Evolutionary conservation across 352 stramenopile species (phyloP), one percentile per base, ranked within the genome.

Genomic region (Globisporangium mamillatum): DNA sequence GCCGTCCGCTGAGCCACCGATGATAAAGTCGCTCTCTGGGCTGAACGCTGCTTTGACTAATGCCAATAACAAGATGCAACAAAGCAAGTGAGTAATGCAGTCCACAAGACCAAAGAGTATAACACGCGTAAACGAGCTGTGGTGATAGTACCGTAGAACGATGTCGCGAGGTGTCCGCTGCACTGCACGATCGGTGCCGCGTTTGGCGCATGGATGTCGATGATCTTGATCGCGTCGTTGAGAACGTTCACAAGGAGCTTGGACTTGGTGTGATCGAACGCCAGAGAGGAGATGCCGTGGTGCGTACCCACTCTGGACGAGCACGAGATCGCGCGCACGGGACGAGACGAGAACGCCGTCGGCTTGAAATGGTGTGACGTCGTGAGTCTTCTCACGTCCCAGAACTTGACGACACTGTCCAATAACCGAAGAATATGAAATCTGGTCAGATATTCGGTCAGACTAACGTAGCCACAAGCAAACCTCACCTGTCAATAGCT

Each of bases 211-310:
- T 67, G 52, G 7, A 59, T 38, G 75, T 93, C 82, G 60, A 90
- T 71, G 24, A 91, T 67, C 44, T 78, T 72, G 63, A 91, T 76
- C 24, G 78, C 78, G 66, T 89, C 81, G 67, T 84, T 82, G 20
- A 88, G 70, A 36, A 89, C 81, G 52, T 79, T 91, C 48, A 90
- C 85, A 50, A 93, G 74, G 38, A 93, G 69, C 41, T 74, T 72
- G 22, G 66, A 63, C 18, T 69, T 65, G 12, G 66, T 71, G n/a
- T 64, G 57, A 34, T 79, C 71, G 57, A 90, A 71, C 3, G 70
- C 60, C 34, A 91, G 70, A 18, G 82, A 86, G 34, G 85, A 82
- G 66, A 93, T 88, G 64, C 84, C 84, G 56, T 74, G 82, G 29
- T 80, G 73, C 6, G 72, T 55, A 25, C 74, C 74, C 50, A 64